Conservation (phyloP, 2,329 filamentous ascomycete species). For the Clathrospora elynae region DNA sequence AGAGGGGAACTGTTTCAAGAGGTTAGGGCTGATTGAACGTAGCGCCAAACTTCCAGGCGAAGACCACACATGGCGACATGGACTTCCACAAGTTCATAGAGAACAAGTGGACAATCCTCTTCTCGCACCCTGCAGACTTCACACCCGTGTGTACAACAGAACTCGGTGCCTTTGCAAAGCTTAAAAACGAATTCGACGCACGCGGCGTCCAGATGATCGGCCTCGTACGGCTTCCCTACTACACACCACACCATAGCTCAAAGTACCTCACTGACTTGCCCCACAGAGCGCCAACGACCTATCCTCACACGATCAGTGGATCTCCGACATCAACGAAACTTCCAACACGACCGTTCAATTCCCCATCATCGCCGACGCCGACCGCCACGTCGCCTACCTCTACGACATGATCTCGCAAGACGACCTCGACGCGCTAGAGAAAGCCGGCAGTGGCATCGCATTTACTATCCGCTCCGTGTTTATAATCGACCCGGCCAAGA, state of each 20-base stretch:
- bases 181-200: constrained; percentile 85
- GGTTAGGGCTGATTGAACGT: not conserved
- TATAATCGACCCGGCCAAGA: constrained; percentile 92
- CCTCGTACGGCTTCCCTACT: constrained; percentile 54
- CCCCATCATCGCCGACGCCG: constrained; percentile 58
- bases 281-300: constrained; percentile 75
- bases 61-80: constrained; percentile 77
- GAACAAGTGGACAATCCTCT: constrained; percentile 79
- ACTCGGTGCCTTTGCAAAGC: constrained; percentile 88
- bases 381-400: constrained; percentile 55
- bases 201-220: constrained; percentile 90
- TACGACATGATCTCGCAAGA: constrained; percentile 60
- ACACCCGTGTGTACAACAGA: constrained; percentile 96
- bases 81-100: constrained; percentile 78
- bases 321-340: constrained; percentile 70
- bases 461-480: constrained; percentile 96
- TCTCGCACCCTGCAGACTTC: constrained; percentile 86
- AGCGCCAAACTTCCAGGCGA: constrained; percentile 84
- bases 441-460: constrained; percentile 63
- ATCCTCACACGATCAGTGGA: constrained; percentile 83
- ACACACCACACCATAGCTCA: not conserved
- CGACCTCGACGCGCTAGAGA: constrained; percentile 61
- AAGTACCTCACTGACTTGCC: constrained; percentile 1
- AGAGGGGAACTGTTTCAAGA: not conserved
- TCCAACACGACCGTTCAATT: constrained; percentile 53